Evolutionary conservation across 208 protist species (phyloP), one percentile per base, ranked within the genome.

Genomic region (Trypanosomatidae sp.): DNA sequence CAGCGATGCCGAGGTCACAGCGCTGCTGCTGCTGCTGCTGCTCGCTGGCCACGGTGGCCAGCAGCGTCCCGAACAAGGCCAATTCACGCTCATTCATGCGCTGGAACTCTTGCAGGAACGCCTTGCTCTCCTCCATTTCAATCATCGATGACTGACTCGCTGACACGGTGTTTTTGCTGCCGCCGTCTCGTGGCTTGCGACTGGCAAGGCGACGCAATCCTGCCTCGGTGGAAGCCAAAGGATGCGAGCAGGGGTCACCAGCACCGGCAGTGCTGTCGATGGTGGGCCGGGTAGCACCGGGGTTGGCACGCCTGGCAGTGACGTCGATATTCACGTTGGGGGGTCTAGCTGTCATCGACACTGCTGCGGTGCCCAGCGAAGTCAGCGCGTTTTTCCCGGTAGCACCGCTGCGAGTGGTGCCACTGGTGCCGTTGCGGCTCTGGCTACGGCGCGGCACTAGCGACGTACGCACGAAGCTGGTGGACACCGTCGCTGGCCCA

Each of bases 71-170:
- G 19, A 80, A 80, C 15, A 80, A 39, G 46, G 62, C 62, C 50
- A 80, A 55, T 64, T 80, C 76, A 22, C 66, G 76, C 33, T 74
- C 56, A n/a, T 74, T 71, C 69, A 80, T 66, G 44, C 58, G 69
- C 39, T 80, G 69, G n/a, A 80, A 71, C 22, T 80, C 76, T 25
- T 68, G 53, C 55, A 75, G 56, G 41, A 75, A 80, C 22, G 72
- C 46, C 6, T n/a, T 43, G 52, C 64, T 75, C 41, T 80, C 76
- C 65, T 80, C 69, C 69, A 80, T 75, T 17, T 64, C 62, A 19
- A 80, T 71, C 76, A 80, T 74, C 62, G 70, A 71, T 28, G 76
- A 71, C 47, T 64, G 64, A 1, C n/a, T 62, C 4, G 65, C 70
- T 25, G 41, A 62, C 47, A 80, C 55, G 15, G 66, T 71, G 65